Conservation (phyloP, 73 alveolate species). For the Blepharisma stoltei region DNA sequence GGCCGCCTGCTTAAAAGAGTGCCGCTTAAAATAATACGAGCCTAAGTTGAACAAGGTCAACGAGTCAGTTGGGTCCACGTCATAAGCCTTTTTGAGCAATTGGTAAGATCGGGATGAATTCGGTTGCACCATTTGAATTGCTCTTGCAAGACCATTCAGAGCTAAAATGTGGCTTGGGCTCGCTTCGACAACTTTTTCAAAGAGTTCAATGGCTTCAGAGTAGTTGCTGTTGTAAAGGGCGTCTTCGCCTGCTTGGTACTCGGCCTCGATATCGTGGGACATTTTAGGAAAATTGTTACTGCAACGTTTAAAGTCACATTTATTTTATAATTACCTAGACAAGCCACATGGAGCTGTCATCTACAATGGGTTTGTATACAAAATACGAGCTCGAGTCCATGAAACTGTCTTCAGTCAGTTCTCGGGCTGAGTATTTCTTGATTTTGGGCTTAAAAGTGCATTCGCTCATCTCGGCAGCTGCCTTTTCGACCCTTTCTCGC, state of each 20-base stretch:
- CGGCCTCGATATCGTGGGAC: too few relatives aligned
- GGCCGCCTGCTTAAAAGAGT: slow-evolving; percentile 51
- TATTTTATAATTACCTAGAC: too few relatives aligned
- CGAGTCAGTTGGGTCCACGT: slow-evolving; percentile 63
- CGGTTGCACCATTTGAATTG: slow-evolving; percentile 38
- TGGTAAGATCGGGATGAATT: slow-evolving; percentile 38
- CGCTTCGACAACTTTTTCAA: slow-evolving; percentile 44
- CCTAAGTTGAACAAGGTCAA: slow-evolving; percentile 69
- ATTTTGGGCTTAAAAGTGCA: not conserved
- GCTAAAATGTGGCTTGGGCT: slow-evolving; percentile 65
- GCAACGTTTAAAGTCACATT: too few relatives aligned
- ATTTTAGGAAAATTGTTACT: too few relatives aligned
- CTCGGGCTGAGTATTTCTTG: too few relatives aligned
- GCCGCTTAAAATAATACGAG: slow-evolving; percentile 52
- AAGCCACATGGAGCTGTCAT: too few relatives aligned
- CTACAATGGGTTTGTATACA: too few relatives aligned
- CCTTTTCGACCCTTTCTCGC: not conserved
- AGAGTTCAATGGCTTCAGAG: slow-evolving; percentile 31
- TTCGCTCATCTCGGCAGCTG: not conserved
- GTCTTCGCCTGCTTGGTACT: not conserved
- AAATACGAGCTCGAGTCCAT: too few relatives aligned
- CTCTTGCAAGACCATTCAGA: slow-evolving; percentile 46
- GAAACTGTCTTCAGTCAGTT: too few relatives aligned
- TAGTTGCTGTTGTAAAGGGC: not conserved
- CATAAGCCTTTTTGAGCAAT: slow-evolving; percentile 7